Evolutionary conservation across 306 rosid species (phyloP), one percentile per base, ranked within the genome.

Genomic region (Lathyrus oleraceus): DNA sequence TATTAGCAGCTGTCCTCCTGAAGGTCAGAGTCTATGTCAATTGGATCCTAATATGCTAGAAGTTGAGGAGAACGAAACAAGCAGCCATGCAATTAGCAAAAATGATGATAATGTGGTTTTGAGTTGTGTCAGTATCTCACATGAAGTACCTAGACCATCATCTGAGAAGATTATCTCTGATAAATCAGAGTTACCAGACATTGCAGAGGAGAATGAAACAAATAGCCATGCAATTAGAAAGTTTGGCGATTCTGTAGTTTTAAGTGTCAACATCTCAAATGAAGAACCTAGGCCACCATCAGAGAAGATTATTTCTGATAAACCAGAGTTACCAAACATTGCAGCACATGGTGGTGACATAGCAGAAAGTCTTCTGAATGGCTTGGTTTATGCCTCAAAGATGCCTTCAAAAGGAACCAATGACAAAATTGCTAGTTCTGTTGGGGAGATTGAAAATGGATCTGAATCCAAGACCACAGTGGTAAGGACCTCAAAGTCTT

Each of bases 221-320:
- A 35, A 35, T 1, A 8, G 10, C 39, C 0, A 1, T 35, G 39
- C 39, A 35, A 35, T 7, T 35, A 35, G 10, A 10, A 8, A 35
- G 39, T 35, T 35, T 35, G 39, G 66, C 20, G 69, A 45, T 57
- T 39, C 43, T 19, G 57, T 35, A 71, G 78, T 74, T 76, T 56
- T 59, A 51, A 80, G 74, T 59, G 70, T 39, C 8, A 47, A 43
- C 68, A 51, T 74, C 77, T 69, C 75, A 52, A 82, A 70, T 42
- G 80, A 80, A 78, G 78, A 76, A 43, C 56, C 57, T 38, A 65
- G 69, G 65, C 62, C 85, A 60, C 78, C 83, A 32, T 66, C 83
- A 44, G 79, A 82, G 78, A 70, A 80, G 35, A 79, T 66, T 53
- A 74, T 75, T 11, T 16, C 65, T 20, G 56, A 44, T 38, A 72